Evolutionary conservation across 2,329 filamentous ascomycete species (phyloP).

Genomic region (Colletotrichum tropicicola): DNA sequence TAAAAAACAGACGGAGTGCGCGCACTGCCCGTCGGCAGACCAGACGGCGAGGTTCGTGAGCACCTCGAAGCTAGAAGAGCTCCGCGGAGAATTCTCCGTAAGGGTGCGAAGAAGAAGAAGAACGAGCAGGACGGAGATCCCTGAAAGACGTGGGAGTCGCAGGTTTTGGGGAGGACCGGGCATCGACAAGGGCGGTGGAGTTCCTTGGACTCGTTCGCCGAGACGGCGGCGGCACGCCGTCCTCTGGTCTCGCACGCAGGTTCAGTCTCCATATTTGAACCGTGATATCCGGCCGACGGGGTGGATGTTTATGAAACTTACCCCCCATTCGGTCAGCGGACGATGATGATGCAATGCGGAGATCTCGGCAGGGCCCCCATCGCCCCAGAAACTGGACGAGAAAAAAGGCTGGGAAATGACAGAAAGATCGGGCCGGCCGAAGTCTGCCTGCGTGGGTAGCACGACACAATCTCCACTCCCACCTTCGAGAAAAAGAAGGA

Average conservation of each 20-base stretch:
- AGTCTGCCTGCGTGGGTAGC: not conserved
- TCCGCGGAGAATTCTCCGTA: too few relatives aligned
- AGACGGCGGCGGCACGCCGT: too few relatives aligned
- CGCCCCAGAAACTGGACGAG: conserved; percentile 2
- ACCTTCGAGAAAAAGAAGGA: not conserved
- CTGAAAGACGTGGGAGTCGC: too few relatives aligned
- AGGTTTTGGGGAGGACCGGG: too few relatives aligned
- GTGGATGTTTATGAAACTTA: not conserved
- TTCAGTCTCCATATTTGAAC: too few relatives aligned
- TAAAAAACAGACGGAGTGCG: not conserved
- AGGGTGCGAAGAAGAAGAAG: too few relatives aligned
- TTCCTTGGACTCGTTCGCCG: too few relatives aligned
- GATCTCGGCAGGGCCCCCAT: conserved; percentile 1
- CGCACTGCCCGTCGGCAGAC: not conserved
- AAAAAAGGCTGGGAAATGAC: conserved; percentile 15
- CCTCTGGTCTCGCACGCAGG: too few relatives aligned
- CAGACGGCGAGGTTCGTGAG: not conserved
- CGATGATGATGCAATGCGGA: conserved; percentile 27
- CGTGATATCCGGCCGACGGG: not conserved
- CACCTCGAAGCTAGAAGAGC: too few relatives aligned
- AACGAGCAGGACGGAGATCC: too few relatives aligned
- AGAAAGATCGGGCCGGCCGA: not conserved
- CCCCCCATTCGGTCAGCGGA: not conserved
- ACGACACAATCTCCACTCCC: not conserved
- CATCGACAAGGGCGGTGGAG: too few relatives aligned